Conservation (phyloP, 2,329 filamentous ascomycete species). For the Dichotomopilus funicola region DNA sequence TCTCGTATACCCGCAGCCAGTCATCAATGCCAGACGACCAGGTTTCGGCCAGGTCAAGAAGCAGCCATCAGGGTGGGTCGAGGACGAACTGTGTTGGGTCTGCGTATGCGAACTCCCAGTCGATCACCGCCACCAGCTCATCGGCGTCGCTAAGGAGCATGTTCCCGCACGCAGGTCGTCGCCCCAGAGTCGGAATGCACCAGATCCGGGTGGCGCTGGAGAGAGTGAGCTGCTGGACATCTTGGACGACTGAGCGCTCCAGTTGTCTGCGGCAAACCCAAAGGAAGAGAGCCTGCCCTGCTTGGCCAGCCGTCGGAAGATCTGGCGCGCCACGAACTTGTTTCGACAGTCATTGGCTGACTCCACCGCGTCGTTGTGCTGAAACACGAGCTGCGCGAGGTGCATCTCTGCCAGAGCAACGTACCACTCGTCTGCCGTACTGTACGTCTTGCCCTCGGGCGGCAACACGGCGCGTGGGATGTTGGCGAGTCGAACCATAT, state of each 20-base stretch:
- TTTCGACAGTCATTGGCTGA: conserved; percentile 35
- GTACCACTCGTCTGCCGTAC: conserved; percentile 31
- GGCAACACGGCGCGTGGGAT: conserved; percentile 20
- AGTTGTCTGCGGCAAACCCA: background rate
- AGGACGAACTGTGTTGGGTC: conserved; percentile 27
- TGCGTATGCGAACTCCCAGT: conserved; percentile 36
- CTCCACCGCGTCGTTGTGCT: conserved; percentile 34
- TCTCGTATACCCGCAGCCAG: conserved; percentile 29
- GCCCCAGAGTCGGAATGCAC: conserved; percentile 24
- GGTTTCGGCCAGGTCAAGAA: conserved; percentile 28
- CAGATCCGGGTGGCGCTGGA: background rate
- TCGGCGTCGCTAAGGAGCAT: conserved; percentile 28
- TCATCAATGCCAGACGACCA: conserved; percentile 28
- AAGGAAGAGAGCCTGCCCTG: conserved; percentile 6
- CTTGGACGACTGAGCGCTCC: background rate
- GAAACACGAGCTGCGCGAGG: conserved; percentile 33
- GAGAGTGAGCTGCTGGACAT: background rate
- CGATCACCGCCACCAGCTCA: conserved; percentile 31
- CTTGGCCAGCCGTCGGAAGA: conserved; percentile 33
- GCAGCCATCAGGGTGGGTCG: conserved; percentile 32
- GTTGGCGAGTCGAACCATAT: conserved; percentile 26
- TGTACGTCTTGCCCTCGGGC: conserved; percentile 19
- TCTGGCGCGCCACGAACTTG: conserved; percentile 37
- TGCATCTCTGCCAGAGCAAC: conserved; percentile 33
- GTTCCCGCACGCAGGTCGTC: conserved; percentile 31